A percentile compares a stretch with the other conserved stretches of the same genome.
phyloP scores from a whole-genome alignment of 1,284 basidiomycete species.

The Irpex lacteus region DNA sequence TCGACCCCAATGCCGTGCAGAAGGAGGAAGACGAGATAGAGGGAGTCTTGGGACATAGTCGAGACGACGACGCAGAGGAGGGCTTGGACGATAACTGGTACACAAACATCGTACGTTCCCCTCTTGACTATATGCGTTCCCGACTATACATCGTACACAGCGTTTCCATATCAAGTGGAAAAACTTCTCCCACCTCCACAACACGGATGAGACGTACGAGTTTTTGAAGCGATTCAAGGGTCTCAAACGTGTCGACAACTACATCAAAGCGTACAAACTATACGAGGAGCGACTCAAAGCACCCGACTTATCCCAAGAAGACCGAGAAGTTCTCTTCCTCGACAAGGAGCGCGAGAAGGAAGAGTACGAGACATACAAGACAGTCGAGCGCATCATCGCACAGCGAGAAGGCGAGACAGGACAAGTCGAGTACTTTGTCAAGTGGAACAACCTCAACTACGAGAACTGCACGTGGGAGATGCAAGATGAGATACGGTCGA shows the following conservation, averaged over 20 bases:
- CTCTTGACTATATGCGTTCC: constrained; percentile 18
- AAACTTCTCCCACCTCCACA: constrained; percentile 90
- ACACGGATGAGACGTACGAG: constrained; percentile 96
- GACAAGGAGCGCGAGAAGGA: constrained; percentile 91
- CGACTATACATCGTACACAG: constrained; percentile 37
- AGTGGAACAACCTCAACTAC: constrained; percentile 96
- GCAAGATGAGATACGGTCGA: constrained; percentile 75
- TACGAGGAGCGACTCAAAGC: constrained; percentile 73
- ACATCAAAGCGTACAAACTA: constrained; percentile 84
- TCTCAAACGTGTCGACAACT: constrained; percentile 98
- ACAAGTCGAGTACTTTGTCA: constrained; percentile 91
- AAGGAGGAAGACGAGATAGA: constrained; percentile 89
- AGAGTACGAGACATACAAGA: constrained; percentile 88
- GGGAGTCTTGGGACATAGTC: constrained; percentile 75
- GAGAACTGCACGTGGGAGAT: constrained; percentile 97
- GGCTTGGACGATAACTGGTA: constrained; percentile 82
- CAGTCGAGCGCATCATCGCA: constrained; percentile 88
- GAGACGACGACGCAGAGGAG: constrained; percentile 76
- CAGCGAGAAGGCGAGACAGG: constrained; percentile 74
- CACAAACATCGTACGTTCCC: constrained; percentile 71
- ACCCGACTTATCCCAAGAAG: constrained; percentile 79
- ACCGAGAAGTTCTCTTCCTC: constrained; percentile 85
- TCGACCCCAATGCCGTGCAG: constrained; percentile 44
- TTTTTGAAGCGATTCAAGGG: constrained; percentile 93
- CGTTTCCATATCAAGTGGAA: constrained; percentile 98